Conservation (phyloP, 176 grass and related monocot genomes). For the Oryza coarctata region DNA sequence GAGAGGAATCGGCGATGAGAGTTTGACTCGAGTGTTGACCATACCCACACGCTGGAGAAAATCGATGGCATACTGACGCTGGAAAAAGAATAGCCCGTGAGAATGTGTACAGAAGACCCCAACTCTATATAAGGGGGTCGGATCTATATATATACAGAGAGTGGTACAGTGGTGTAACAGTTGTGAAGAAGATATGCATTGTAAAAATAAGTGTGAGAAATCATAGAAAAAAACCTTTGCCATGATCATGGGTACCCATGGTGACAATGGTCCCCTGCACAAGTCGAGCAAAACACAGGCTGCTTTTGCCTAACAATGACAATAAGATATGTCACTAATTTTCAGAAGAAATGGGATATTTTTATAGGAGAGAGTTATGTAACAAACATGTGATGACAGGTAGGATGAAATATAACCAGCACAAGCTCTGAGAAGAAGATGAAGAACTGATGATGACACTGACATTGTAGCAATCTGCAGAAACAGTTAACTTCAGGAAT, state of each 20-base stretch:
- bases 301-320: constrained; percentile 67
- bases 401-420: constrained; percentile 95
- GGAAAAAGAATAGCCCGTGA: too few species aligned
- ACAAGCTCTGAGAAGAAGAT: constrained; percentile 83
- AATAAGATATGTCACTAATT: constrained; percentile 28
- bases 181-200: constrained; percentile 10
- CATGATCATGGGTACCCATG: constrained; percentile 83
- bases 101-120: too few species aligned
- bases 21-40: too few species aligned
- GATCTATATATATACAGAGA: too few species aligned
- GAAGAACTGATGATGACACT: constrained; percentile 66
- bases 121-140: too few species aligned
- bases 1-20: too few species aligned
- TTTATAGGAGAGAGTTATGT: constrained; percentile 35
- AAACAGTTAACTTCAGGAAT: constrained; percentile 44
- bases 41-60: too few species aligned
- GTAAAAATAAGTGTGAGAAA: constrained; percentile 31
- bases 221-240: constrained; percentile 61
- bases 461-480: constrained; percentile 87
- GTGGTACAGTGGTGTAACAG: too few species aligned
- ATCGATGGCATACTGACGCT: too few species aligned
- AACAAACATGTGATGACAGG: constrained; percentile 75
- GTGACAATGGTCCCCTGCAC: constrained; percentile 70
- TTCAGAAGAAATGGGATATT: constrained; percentile 21
- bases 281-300: constrained; percentile 93